Evolutionary conservation across 2,329 filamentous ascomycete species (phyloP).

Genomic region (Cercospora nicotianae): DNA sequence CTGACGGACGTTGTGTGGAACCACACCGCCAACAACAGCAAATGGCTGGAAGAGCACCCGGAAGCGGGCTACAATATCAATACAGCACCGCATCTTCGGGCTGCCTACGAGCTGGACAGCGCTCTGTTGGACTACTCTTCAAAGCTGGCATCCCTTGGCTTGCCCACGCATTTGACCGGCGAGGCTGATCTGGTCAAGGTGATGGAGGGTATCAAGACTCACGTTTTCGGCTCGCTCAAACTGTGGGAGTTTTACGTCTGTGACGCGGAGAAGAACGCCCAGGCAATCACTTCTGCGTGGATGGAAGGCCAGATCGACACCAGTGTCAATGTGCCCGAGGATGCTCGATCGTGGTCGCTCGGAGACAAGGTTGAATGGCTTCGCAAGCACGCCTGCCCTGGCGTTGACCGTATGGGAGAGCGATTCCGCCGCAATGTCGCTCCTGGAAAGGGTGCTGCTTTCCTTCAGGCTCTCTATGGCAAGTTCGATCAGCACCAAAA

Average conservation of each 20-base stretch:
- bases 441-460: conserved; percentile 66
- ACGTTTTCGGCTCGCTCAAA: conserved; percentile 73
- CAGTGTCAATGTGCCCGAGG: conserved; percentile 54
- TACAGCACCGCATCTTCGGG: conserved; percentile 73
- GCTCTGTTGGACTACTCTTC: conserved; percentile 67
- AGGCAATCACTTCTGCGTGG: conserved; percentile 72
- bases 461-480: conserved; percentile 69
- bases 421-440: conserved; percentile 73
- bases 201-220: conserved; percentile 79
- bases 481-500: conserved; percentile 58
- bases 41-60: conserved; percentile 91
- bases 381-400: conserved; percentile 66
- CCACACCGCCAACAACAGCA: conserved; percentile 92
- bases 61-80: conserved; percentile 93
- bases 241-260: conserved; percentile 94
- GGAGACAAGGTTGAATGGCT: conserved; percentile 65
- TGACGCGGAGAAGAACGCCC: conserved; percentile 71
- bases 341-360: conserved; percentile 57
- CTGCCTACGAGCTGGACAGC: conserved; percentile 73
- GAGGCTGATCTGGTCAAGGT: conserved; percentile 73
- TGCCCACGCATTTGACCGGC: conserved; percentile 72
- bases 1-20: conserved; percentile 98
- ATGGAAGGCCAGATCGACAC: conserved; percentile 58
- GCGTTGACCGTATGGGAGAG: conserved; percentile 73
- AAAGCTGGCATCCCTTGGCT: conserved; percentile 63